Evolutionary conservation across 108 stramenopile genomes (phyloP).

Genomic region (Craspedostauros australis): DNA sequence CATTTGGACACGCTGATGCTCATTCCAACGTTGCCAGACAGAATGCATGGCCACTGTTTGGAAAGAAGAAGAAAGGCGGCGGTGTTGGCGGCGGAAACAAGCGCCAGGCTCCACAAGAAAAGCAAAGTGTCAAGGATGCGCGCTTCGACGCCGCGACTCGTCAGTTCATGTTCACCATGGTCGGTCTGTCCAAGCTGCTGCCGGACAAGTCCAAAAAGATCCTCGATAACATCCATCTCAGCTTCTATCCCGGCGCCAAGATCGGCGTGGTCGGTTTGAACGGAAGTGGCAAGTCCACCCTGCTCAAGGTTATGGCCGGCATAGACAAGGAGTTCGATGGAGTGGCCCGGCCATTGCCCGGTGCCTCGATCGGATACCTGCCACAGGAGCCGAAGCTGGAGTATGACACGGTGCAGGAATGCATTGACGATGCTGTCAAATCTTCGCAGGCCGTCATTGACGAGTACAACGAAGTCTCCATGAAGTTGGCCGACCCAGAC

Average conservation of each 20-base stretch:
- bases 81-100: conserved; percentile 16
- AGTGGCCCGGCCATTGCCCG: conserved; percentile 72
- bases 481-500: conserved; percentile 80
- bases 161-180: conserved; percentile 85
- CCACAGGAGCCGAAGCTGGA: conserved; percentile 77
- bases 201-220: conserved; percentile 86
- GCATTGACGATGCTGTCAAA: conserved; percentile 70
- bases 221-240: conserved; percentile 78
- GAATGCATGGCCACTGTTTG: too few relatives aligned
- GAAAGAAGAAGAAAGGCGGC: conserved; percentile 38
- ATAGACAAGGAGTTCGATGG: conserved; percentile 90
- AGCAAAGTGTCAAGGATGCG: conserved; percentile 69
- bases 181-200: conserved; percentile 68
- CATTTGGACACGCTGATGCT: too few relatives aligned
- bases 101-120: conserved; percentile 58
- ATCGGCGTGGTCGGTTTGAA: conserved; percentile 76
- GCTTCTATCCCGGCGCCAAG: conserved; percentile 90
- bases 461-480: conserved; percentile 64
- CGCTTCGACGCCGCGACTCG: conserved; percentile 86
- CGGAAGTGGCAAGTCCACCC: conserved; percentile 60
- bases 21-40: too few relatives aligned
- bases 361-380: conserved; percentile 82
- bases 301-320: conserved; percentile 88
- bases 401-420: conserved; percentile 76
- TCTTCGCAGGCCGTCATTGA: conserved; percentile 67